These are phyloP conservation scores for Leucoagaricus sp. DNA, from an alignment of 1,284 basidiomycete species.

Conservation along the genomic window DNA sequence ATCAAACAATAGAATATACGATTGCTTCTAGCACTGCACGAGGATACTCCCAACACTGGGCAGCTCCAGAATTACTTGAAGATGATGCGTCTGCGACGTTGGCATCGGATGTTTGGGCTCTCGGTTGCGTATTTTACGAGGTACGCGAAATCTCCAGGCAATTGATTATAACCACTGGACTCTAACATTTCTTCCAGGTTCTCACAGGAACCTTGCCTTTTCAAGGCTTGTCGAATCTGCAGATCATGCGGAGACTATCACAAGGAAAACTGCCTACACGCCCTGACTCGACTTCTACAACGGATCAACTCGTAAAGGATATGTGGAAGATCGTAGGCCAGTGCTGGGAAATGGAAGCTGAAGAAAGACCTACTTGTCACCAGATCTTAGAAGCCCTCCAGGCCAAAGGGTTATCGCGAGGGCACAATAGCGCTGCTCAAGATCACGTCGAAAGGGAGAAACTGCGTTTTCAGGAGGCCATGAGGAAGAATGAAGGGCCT, in stretches of 20 bases:
- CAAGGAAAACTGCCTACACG: neutral
- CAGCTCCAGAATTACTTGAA: neutral
- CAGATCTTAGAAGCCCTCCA: neutral
- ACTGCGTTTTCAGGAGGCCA: no score
- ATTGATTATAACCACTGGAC: no score
- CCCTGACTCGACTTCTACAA: neutral
- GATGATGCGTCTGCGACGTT: neutral
- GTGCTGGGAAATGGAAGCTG: neutral
- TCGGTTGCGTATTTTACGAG: constrained; percentile 16
- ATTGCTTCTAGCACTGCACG: neutral
- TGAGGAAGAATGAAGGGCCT: no score
- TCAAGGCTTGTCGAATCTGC: neutral
- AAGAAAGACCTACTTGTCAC: neutral
- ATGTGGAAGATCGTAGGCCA: neutral
- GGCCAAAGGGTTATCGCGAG: neutral
- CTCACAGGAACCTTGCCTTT: neutral
- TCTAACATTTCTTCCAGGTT: no score
- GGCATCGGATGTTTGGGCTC: constrained; percentile 7
- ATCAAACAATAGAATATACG: neutral
- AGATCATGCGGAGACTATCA: neutral
- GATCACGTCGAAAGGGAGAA: no score
- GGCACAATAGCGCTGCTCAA: no score
- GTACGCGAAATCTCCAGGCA: no score
- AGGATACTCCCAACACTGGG: neutral
- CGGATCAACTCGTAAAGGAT: neutral